Conservation (phyloP, 306 rosid species). For the Cucurbita moschata region DNA sequence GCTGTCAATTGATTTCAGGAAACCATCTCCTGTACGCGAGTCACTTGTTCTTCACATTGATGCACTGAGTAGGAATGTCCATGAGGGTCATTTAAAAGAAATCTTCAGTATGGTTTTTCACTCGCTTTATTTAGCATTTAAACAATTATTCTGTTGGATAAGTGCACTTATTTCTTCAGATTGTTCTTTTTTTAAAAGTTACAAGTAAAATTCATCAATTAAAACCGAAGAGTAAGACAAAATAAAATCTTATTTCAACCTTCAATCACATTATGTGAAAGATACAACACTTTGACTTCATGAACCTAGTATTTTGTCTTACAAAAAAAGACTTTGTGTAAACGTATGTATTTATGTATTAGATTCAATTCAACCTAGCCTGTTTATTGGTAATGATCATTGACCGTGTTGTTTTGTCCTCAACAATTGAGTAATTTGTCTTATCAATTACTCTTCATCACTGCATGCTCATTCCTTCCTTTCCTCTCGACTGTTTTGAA, state of each 20-base stretch:
- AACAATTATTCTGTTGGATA: neutral
- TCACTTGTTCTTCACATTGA: constrained; percentile 81
- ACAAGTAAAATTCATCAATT: neutral
- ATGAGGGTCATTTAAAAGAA: constrained; percentile 89
- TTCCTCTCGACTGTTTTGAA: neutral
- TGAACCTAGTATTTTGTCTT: neutral
- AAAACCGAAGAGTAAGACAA: neutral
- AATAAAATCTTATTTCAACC: neutral
- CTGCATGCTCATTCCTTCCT: neutral
- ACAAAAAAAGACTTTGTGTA: neutral
- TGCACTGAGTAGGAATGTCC: constrained; percentile 83
- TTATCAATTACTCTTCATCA: neutral
- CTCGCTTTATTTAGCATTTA: neutral
- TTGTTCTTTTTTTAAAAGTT: neutral
- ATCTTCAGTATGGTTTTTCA: constrained; percentile 56
- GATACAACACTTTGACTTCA: neutral
- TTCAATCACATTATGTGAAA: neutral
- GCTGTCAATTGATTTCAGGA: constrained; percentile 33
- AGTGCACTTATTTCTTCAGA: neutral
- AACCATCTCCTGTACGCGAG: constrained; percentile 68
- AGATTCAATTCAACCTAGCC: neutral
- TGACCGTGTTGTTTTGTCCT: neutral
- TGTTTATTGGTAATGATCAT: neutral
- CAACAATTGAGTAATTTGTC: neutral
- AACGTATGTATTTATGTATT: neutral